These are phyloP conservation scores for Colletotrichum sp. DNA, from an alignment of 2,329 filamentous ascomycete species.

Conservation along the genomic window DNA sequence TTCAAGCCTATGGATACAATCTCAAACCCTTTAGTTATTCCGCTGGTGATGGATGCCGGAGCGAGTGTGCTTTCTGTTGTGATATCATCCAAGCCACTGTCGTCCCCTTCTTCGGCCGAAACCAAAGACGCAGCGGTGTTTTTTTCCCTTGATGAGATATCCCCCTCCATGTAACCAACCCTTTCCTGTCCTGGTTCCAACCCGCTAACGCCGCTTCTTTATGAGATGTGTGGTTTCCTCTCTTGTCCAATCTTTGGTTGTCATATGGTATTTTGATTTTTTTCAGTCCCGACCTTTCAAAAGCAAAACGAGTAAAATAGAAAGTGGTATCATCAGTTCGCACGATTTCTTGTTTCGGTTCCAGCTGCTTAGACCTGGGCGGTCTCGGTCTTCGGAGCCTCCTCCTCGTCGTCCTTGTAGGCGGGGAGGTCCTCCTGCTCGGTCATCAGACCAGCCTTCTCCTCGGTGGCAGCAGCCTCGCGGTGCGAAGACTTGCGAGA, in stretches of 20 bases:
- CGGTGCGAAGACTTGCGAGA: conserved; percentile 39
- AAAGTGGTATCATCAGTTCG: conserved; percentile 22
- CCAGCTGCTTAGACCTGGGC: background rate
- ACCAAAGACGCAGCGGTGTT: background rate
- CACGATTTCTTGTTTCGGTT: background rate
- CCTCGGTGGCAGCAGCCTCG: conserved; percentile 47
- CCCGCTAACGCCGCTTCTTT: conserved; percentile 1
- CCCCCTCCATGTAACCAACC: background rate
- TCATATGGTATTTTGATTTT: conserved; percentile 2
- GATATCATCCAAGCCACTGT: background rate
- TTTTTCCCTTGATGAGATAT: background rate
- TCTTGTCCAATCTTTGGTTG: conserved; percentile 18
- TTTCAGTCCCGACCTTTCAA: background rate
- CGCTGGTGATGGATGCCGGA: background rate
- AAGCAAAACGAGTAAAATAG: background rate
- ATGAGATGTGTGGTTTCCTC: conserved; percentile 16
- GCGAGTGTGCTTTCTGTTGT: background rate
- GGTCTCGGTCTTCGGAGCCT: background rate
- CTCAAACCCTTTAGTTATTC: background rate
- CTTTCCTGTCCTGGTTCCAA: background rate
- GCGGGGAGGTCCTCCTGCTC: conserved; percentile 33
- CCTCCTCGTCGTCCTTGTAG: conserved; percentile 30
- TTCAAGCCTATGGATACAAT: background rate
- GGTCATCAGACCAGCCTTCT: conserved; percentile 57
- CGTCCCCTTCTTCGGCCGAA: too few relatives aligned